phyloP scores from a whole-genome alignment of 768 basidiomycete genomes.

The Chalciporus chontae region DNA sequence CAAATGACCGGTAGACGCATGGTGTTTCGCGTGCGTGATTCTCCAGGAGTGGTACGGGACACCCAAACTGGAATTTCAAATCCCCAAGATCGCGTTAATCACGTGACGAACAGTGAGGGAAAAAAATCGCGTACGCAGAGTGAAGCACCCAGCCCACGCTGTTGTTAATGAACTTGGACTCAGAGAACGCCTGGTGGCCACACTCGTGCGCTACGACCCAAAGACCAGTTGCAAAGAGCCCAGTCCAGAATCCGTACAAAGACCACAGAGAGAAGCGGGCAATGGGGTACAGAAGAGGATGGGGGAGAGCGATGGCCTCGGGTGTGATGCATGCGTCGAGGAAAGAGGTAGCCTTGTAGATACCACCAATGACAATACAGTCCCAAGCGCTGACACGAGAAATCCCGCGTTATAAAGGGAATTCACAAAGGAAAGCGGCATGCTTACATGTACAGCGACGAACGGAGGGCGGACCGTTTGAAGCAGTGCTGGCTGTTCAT shows the following conservation, averaged over 20 bases:
- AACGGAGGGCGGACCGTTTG: slow-evolving; percentile 81
- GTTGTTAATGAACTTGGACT: slow-evolving; percentile 90
- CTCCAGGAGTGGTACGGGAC: slow-evolving; percentile 98
- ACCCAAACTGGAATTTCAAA: slow-evolving; percentile 57
- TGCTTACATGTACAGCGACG: slow-evolving; percentile 73
- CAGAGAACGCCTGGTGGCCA: slow-evolving; percentile 95
- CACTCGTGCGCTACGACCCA: slow-evolving; percentile 97
- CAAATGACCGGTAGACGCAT: slow-evolving; percentile 91
- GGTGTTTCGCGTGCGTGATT: slow-evolving; percentile 91
- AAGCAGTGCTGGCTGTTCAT: slow-evolving; percentile 73
- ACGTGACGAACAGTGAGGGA: slow-evolving; percentile 16
- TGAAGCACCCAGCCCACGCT: slow-evolving; percentile 89
- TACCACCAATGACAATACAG: slow-evolving; percentile 56
- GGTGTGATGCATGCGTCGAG: slow-evolving; percentile 63
- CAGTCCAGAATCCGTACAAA: slow-evolving; percentile 75
- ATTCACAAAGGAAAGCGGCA: slow-evolving; percentile 19
- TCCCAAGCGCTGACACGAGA: slow-evolving; percentile 62
- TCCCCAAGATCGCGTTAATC: slow-evolving; percentile 8
- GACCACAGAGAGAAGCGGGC: slow-evolving; percentile 72
- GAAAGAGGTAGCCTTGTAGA: slow-evolving; percentile 66
- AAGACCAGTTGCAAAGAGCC: slow-evolving; percentile 86
- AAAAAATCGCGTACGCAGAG: slow-evolving; percentile 58
- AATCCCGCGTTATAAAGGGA: slow-evolving; percentile 11
- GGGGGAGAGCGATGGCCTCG: slow-evolving; percentile 48
- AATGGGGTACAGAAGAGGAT: slow-evolving; percentile 58